A percentile compares a stretch with the other conserved stretches of the same genome.
Evolutionary conservation across 768 basidiomycete genomes (phyloP).

Genomic region (Lactifluus hygrophoroides): DNA sequence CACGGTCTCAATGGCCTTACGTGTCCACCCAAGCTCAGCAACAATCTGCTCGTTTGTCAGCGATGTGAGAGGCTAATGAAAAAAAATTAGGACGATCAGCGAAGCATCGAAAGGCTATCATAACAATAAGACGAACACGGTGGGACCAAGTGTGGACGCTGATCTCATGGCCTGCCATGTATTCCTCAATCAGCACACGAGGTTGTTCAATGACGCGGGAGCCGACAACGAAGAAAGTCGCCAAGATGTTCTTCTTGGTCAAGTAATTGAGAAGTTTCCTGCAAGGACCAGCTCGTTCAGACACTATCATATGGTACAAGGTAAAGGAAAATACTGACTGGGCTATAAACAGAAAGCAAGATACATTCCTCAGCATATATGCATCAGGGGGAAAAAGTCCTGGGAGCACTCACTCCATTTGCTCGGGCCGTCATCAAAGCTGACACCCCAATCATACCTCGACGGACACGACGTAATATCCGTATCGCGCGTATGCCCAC

Average conservation of each 20-base stretch:
- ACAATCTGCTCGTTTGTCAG: slow-evolving; percentile 79
- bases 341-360: slow-evolving; percentile 28
- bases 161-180: slow-evolving; percentile 73
- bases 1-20: slow-evolving; percentile 69
- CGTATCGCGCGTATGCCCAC: slow-evolving; percentile 49
- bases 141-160: slow-evolving; percentile 92
- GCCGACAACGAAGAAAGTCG: slow-evolving; percentile 91
- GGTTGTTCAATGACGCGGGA: slow-evolving; percentile 79
- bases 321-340: slow-evolving; percentile 33
- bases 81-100: slow-evolving; percentile 20
- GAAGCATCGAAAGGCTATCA: slow-evolving; percentile 23
- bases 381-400: not conserved
- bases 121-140: slow-evolving; percentile 32
- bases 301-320: not conserved
- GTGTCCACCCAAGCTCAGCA: slow-evolving; percentile 90
- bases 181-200: slow-evolving; percentile 65
- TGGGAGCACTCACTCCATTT: slow-evolving; percentile 54
- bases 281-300: not conserved
- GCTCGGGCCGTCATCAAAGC: slow-evolving; percentile 84
- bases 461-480: slow-evolving; percentile 64
- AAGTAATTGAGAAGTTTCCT: slow-evolving; percentile 71
- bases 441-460: slow-evolving; percentile 70
- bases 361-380: not conserved
- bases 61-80: slow-evolving; percentile 47
- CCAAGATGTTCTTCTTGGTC: slow-evolving; percentile 46